Base-by-base conservation (phyloP, 2,329 filamentous ascomycete genomes). In the Ceratocystis cubensis region DNA sequence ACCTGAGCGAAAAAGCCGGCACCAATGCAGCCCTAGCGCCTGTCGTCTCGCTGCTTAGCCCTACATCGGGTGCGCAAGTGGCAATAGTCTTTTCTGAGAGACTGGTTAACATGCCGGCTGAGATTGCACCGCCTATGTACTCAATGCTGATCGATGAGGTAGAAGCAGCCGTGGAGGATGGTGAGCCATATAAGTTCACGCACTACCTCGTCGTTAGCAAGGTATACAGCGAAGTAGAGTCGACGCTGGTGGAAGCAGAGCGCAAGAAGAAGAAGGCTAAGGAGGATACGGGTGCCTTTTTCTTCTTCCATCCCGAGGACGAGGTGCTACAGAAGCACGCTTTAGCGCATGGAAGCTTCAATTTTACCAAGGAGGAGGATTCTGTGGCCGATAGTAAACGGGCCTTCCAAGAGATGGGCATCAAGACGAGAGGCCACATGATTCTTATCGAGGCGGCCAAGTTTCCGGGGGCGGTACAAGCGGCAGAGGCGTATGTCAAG, bases 261-360 rank as follows among this genome's bases (percentile, higher is more conserved):
- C 73, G 73, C 48, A 74, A 75, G 64, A 76, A 85, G 69, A 81
- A 82, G 71, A 85, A 83, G 76, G 83, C 80, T 69, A 85, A 83
- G 74, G 67, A 65, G 69, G 65, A 61, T n/a, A 25, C 59, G 5
- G 46, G 44, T 5, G 76, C 80, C 66, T 80, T 84, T 44, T 96
- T 91, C 76, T 95, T 92, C 76, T 99, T 97, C 80, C 94, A 99
- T 74, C 88, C 91, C 0, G 94, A 99, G 77, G 94, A 99, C 73
- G 94, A 97, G 79, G 83, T 93, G 64, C 77, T 96, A 72, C 85
- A 94, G 70, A 85, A 85, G 73, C 82, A 93, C 76, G 88, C 91
- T 2, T 69, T 84, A 48, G 90, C 84, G 15, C 79, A 82, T 70
- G 88, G 86, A 30, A 84, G 81, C 64, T 96, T 87, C 73, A 83